A percentile compares a stretch with the other conserved stretches of the same genome.
Evolutionary conservation across 352 stramenopile genomes (phyloP).

Genomic region (Phytopythium boreale): DNA sequence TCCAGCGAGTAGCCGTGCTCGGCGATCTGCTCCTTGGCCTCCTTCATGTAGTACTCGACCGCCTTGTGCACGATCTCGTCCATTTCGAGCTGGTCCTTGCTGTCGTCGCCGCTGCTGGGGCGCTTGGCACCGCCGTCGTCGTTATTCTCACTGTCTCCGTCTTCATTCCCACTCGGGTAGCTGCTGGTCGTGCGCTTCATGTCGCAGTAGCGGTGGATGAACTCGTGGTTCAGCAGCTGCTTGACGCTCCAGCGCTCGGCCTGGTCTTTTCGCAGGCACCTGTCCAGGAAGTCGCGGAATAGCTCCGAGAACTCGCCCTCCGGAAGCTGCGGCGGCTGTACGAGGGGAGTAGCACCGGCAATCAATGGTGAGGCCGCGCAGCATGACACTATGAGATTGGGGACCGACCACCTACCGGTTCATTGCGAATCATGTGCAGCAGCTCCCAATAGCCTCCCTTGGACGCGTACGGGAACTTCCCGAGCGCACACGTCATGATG

Average conservation of each 20-base stretch:
- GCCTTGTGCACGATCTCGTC: conserved; percentile 80
- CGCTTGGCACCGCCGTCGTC: conserved; percentile 17
- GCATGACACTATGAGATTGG: background rate
- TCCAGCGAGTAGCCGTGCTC: conserved; percentile 67
- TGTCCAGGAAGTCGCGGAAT: conserved; percentile 79
- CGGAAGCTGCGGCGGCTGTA: conserved; percentile 59
- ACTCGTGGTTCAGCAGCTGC: conserved; percentile 70
- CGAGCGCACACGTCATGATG: conserved; percentile 89
- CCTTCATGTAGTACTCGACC: conserved; percentile 74
- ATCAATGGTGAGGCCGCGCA: background rate
- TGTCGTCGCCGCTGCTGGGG: conserved; percentile 36
- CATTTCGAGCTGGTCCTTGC: conserved; percentile 68
- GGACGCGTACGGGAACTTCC: conserved; percentile 85
- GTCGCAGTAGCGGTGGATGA: conserved; percentile 47
- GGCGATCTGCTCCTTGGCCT: conserved; percentile 69
- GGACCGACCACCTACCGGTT: conserved; percentile 36
- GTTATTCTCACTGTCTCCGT: conserved; percentile 16
- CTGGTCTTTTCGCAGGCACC: conserved; percentile 80
- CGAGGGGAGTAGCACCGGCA: background rate
- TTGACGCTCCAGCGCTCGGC: conserved; percentile 79
- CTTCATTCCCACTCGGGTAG: conserved; percentile 18
- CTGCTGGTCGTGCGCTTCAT: background rate
- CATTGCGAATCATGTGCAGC: conserved; percentile 87
- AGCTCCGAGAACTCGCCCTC: conserved; percentile 66
- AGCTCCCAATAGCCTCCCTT: conserved; percentile 90